Base-by-base conservation (phyloP, 345 rosid genomes). In the Euphorbia tirucalli region DNA sequence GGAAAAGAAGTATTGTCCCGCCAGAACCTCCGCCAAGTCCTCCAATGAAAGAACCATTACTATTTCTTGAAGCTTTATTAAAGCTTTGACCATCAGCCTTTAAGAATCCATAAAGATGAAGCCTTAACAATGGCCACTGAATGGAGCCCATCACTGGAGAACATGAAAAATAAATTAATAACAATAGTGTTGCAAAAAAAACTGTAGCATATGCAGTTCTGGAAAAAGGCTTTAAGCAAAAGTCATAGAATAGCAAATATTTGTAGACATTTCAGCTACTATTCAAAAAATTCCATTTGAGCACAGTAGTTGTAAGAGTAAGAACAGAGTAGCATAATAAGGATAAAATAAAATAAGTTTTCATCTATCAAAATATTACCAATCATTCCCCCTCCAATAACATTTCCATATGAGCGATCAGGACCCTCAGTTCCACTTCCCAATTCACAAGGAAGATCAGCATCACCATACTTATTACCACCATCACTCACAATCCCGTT, bases 1-100 rank as follows among this genome's bases (percentile, higher is more conserved):
- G 93, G 83, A 94, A 94, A 83, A 94, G 92, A 82, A 94, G 98
- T 68, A 94, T 74, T 32, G 98, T 90, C 80, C 98, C 98, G 65
- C 98, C 98, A 79, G 98, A 90, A 79, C 89, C 95, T 83, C 97
- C 98, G 79, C 98, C 98, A 87, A 89, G 90, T 75, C 95, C 92
- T 65, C 97, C 98, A 48, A 83, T 74, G 80, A 89, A 80, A 69
- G 95, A 85, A 76, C 77, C 71, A 77, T 82, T 84, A 19, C 82
- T 75, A 71, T 76, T 73, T 74, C 43, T 69, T 64, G 66, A 81
- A 39, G 82, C 79, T 73, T 83, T 68, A 62, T 80, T 66, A 76
- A 83, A 83, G 80, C 91, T 92, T 80, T 94, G 96, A 71, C 98
- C 97, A 87, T 92, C 93, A 44, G 93, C 90, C 76, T 80, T 85